Conservation (phyloP, 768 basidiomycete genomes). For the Cystobasidiopsis lactophilus region DNA sequence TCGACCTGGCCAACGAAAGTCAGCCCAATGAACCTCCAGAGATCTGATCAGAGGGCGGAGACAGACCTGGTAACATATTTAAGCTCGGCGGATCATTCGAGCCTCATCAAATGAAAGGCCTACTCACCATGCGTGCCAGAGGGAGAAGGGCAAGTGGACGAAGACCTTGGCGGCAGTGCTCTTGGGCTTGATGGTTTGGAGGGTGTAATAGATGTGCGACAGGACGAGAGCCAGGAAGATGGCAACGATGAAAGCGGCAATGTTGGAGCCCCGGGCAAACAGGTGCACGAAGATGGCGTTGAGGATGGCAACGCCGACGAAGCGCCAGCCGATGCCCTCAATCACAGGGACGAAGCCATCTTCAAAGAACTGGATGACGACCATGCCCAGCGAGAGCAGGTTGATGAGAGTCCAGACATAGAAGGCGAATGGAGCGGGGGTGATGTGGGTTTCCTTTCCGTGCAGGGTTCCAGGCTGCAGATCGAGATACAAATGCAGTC, state of each 20-base stretch:
- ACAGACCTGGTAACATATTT: no score
- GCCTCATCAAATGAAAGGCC: no score
- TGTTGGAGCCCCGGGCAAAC: slow-evolving; percentile 18
- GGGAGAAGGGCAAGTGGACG: slow-evolving; percentile 74
- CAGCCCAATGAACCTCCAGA: no score
- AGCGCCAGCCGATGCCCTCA: slow-evolving; percentile 75
- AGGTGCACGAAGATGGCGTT: slow-evolving; percentile 52
- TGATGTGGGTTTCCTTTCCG: slow-evolving; percentile 8
- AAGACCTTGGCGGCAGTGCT: slow-evolving; percentile 36
- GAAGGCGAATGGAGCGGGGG: slow-evolving; percentile 42
- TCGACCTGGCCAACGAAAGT: no score
- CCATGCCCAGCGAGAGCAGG: slow-evolving; percentile 64
- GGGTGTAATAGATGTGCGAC: slow-evolving; percentile 40
- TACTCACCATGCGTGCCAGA: slow-evolving; percentile 11
- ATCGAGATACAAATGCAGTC: no score
- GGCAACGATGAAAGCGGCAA: slow-evolving; percentile 57
- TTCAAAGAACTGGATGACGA: slow-evolving; percentile 23
- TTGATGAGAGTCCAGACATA: slow-evolving; percentile 45
- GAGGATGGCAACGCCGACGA: slow-evolving; percentile 64
- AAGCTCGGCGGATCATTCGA: no score
- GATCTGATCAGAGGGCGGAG: background rate
- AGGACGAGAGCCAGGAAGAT: slow-evolving; percentile 64
- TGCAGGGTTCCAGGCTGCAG: background rate
- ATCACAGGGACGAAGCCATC: slow-evolving; percentile 55
- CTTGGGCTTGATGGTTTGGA: slow-evolving; percentile 59